Evolutionary conservation across 1,139 yeast species (phyloP).

Genomic region (Yamadazyma jaroonii): DNA sequence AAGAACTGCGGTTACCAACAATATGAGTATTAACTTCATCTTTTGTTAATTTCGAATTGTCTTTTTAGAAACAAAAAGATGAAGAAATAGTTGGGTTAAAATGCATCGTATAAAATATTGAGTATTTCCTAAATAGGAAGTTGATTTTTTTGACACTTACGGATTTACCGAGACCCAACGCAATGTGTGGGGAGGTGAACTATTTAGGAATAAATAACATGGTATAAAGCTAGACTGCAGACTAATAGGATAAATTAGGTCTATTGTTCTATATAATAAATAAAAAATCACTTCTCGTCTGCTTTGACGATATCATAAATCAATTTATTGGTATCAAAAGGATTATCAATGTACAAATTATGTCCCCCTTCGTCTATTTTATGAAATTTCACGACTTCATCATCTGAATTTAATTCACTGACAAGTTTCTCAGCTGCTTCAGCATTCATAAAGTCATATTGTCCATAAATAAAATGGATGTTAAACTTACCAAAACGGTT

Average conservation of each 20-base stretch:
- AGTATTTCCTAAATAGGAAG: background rate
- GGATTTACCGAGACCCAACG: background rate
- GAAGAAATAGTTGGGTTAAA: background rate
- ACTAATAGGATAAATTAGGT: no score
- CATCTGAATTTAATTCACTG: constrained; percentile 9
- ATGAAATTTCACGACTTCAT: constrained; percentile 18
- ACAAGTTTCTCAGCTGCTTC: constrained; percentile 65
- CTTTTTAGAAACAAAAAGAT: background rate
- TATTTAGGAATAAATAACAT: no score
- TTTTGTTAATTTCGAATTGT: background rate
- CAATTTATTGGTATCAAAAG: constrained; percentile 51
- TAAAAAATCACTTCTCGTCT: constrained; percentile 6
- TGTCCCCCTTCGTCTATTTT: constrained; percentile 44
- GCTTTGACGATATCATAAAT: constrained; percentile 18
- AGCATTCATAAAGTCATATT: constrained; percentile 82
- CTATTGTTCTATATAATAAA: background rate
- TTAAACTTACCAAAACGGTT: constrained; percentile 34
- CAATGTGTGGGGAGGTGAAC: no score
- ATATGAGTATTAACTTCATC: background rate
- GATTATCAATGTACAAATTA: constrained; percentile 46
- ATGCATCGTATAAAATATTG: background rate
- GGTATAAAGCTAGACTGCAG: no score
- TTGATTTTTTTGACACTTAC: background rate
- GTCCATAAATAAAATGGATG: constrained; percentile 68
- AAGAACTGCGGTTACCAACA: background rate